Evolutionary conservation across 208 protist genomes (phyloP), one percentile per base, ranked within the genome.

Genomic region (Trypanosoma melophagium): DNA sequence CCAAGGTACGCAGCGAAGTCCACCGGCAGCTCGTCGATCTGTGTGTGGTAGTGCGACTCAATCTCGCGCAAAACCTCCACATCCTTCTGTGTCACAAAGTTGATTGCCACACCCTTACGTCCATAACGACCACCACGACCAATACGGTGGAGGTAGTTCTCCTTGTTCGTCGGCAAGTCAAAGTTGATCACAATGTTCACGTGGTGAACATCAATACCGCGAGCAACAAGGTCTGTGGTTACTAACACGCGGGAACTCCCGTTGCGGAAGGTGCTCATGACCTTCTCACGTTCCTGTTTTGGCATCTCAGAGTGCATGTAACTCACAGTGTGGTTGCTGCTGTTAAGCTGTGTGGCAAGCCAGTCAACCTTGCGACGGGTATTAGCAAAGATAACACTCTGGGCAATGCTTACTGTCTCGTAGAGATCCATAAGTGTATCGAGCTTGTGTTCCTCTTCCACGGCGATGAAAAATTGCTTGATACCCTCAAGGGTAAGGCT

Each of bases 171-270:
- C 19, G 99, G 99, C 21, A 99, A 81, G 76, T 99, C 99, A 84
- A 98, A 99, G 96, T 99, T 99, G 87, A 99, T 99, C 76, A 99
- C 99, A 31, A 99, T 95, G 64, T 99, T 99, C 42, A 99, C 98
- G 86, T 99, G 98, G 79, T 99, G 97, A 62, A 99, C 98, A 86
- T 99, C 99, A 71, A 99, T 99, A 96, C 99, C 99, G 62, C 99
- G 89, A 47, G 98, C 98, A 35, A 99, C 90, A 63, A 99, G 79
- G 86, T 99, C 98, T 62, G 99, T 99, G 51, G 98, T 99, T 79
- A 99, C 98, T 69, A 99, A 89, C 31, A 99, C 97, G 77, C 98
- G 95, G 61, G 86, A 91, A 61, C 71, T 84, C 74, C 97, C 98
- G 54, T 75, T 80, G 74, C 98, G 89, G 97, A 99, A 99, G 60